Evolutionary conservation across 257 asterid species (phyloP).

Genomic region (Petunia axillaris): DNA sequence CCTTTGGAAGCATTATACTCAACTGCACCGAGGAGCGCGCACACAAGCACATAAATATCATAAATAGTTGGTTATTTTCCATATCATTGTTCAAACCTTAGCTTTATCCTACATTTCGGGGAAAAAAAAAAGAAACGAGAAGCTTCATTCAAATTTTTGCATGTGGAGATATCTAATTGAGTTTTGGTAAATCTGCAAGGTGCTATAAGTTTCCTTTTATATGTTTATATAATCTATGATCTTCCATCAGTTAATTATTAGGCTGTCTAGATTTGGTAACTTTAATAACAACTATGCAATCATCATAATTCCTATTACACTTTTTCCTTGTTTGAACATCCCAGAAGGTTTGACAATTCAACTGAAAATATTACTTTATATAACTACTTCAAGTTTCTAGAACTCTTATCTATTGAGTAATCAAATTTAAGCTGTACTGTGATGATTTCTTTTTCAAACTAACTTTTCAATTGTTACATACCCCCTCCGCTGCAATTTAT

Average conservation of each 20-base stretch:
- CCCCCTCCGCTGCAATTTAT: too few relatives aligned
- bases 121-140: background rate
- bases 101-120: background rate
- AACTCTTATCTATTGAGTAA: background rate
- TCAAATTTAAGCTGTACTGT: background rate
- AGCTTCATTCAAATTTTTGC: background rate
- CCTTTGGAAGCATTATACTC: background rate
- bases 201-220: background rate
- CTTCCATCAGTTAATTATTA: background rate
- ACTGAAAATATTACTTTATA: background rate
- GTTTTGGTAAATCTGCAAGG: background rate
- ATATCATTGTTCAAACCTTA: background rate
- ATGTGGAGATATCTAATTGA: background rate
- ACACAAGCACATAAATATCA: background rate
- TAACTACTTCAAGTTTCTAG: conserved; percentile 12
- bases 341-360: conserved; percentile 8
- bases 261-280: background rate
- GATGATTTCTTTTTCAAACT: conserved; percentile 1
- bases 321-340: background rate
- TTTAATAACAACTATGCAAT: background rate
- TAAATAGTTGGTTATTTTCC: background rate
- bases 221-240: background rate
- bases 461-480: background rate
- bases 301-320: background rate
- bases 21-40: background rate